Evolutionary conservation across 2,329 filamentous ascomycete species (phyloP).

Genomic region (Penicillium sclerotigenum): DNA sequence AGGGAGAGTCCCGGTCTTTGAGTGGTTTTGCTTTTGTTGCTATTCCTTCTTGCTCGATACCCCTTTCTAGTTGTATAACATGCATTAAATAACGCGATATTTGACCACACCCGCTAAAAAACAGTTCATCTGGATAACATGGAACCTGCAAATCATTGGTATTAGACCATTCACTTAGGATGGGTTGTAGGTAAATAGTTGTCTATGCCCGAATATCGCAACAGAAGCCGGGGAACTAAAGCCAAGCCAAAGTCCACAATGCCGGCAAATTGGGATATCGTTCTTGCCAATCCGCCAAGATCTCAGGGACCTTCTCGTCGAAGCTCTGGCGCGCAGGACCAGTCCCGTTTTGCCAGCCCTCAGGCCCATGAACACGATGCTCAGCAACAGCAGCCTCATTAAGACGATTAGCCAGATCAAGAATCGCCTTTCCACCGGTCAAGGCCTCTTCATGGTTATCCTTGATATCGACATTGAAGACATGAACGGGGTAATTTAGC

Average conservation of each 20-base stretch:
- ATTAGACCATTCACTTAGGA: not conserved
- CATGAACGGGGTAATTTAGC: slow-evolving; percentile 88
- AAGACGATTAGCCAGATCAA: slow-evolving; percentile 82
- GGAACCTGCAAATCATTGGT: not conserved
- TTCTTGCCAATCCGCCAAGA: slow-evolving; percentile 91
- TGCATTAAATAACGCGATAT: not conserved
- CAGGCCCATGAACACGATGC: slow-evolving; percentile 61
- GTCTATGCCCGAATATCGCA: not conserved
- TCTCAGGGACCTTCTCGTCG: slow-evolving; percentile 88
- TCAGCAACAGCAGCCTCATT: slow-evolving; percentile 79
- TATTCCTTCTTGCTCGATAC: slow-evolving; percentile 3
- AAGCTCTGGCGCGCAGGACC: slow-evolving; percentile 70
- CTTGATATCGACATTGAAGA: slow-evolving; percentile 97
- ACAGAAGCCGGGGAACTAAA: slow-evolving; percentile 49
- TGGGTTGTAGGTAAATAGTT: not conserved
- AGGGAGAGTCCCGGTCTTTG: not conserved
- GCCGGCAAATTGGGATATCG: slow-evolving; percentile 88
- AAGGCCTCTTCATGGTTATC: slow-evolving; percentile 97
- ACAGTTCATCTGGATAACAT: not conserved
- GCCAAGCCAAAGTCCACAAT: slow-evolving; percentile 93
- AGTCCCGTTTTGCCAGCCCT: slow-evolving; percentile 67
- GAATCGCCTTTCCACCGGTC: slow-evolving; percentile 83
- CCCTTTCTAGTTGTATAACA: not conserved
- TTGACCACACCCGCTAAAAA: not conserved
- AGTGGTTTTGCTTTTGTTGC: not conserved